Evolutionary conservation across 495 filamentous ascomycete species (phyloP).

Genomic region (Saxispiralis lemnorum): DNA sequence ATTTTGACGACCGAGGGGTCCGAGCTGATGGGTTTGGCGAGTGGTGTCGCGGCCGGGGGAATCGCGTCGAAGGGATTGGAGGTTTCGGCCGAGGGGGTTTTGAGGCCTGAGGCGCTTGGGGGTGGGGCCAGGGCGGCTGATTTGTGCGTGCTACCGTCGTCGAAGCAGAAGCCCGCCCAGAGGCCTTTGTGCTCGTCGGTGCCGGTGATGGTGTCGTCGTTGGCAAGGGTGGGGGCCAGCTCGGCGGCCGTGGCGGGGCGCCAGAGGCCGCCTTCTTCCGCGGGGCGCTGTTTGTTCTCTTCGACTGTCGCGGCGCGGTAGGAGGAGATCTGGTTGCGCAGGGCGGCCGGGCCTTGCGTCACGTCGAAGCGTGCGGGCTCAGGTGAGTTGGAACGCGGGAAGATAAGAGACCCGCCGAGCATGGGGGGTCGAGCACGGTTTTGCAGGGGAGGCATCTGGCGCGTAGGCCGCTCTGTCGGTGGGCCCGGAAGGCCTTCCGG

Average conservation of each 20-base stretch:
- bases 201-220: not conserved
- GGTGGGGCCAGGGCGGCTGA: conserved; percentile 8
- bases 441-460: conserved; percentile 24
- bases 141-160: conserved; percentile 1
- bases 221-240: not conserved
- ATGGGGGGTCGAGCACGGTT: conserved; percentile 54
- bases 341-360: conserved; percentile 22
- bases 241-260: not conserved
- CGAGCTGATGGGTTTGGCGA: too few relatives aligned
- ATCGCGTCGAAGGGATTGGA: conserved; percentile 16
- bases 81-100: conserved; percentile 19
- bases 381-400: conserved; percentile 62
- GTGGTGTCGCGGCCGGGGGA: too few relatives aligned
- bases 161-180: conserved; percentile 26
- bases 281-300: not conserved
- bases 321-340: conserved; percentile 28
- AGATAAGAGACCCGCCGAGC: conserved; percentile 58
- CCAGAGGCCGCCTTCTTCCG: conserved; percentile 22
- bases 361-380: conserved; percentile 64
- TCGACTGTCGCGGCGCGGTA: conserved; percentile 29
- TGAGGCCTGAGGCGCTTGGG: conserved; percentile 19
- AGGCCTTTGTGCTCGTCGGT: conserved; percentile 15
- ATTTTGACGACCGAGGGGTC: too few relatives aligned
- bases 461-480: not conserved
- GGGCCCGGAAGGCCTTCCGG: not conserved